Evolutionary conservation across 108 stramenopile genomes (phyloP), one percentile per base, ranked within the genome.

Genomic region (Cyclotella sp.): DNA sequence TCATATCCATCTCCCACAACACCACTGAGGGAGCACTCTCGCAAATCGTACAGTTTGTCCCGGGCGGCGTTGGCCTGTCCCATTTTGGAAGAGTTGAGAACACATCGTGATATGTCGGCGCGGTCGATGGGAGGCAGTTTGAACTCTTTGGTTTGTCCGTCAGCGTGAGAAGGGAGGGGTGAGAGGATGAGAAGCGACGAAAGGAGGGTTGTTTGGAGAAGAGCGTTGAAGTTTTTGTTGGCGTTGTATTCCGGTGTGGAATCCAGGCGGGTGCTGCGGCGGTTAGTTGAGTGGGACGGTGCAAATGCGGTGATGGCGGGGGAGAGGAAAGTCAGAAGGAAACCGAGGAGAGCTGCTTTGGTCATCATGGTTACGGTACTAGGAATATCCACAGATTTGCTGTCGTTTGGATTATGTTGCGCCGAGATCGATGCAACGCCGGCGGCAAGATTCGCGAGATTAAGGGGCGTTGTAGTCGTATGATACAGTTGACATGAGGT

Each of bases 31-130:
- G 82, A 41, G 77, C 96, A 97, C 68, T 90, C 77, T 10, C 98
- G 87, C 21, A 98, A 73, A 82, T 98, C 98, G 72, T 95, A 97
- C 13, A 98, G 87, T 67, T 95, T 96, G 78, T 98, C 98, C 16
- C 98, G 84, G 3, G 96, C 96, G 3, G 97, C 98, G 62, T 98
- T 98, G 54, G 98, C 96, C 68, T 98, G 98, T 11, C 98, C 98
- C 79, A 97, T 98, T 41, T 84, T 81, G 61, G 82, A 85, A 28
- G 86, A 86, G 81, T 85, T 95, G 42, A 98, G 82, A 7, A 72
- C 46, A 84, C 98, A 98, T 40, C 97, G 88, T 19, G 73, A 84
- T 49, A 86, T 87, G 80, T 95, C 93, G 26, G 78, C 70, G 2
- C 58, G 26, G 74, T 97, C 95, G 70, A 97, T 93, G 47, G 96